phyloP scores from a whole-genome alignment of 805 yeast species.

The Pichia sporocuriosa region DNA sequence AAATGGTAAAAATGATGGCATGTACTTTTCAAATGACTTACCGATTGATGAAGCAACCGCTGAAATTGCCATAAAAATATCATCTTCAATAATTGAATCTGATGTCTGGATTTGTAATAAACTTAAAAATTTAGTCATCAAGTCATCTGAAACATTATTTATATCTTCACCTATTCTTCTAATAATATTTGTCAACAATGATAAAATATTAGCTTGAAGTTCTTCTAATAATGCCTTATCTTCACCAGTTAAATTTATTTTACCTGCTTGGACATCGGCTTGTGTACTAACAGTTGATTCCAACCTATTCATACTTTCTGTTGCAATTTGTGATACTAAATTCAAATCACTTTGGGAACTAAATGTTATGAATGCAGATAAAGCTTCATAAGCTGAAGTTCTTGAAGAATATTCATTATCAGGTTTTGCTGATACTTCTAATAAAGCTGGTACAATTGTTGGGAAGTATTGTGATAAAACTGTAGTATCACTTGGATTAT shows the following conservation, averaged over 20 bases:
- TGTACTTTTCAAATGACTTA: conserved; percentile 61
- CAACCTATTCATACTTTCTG: conserved; percentile 65
- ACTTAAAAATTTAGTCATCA: conserved; percentile 78
- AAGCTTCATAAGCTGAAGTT: conserved; percentile 95
- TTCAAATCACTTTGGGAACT: conserved; percentile 66
- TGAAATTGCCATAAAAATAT: conserved; percentile 84
- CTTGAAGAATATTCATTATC: conserved; percentile 86
- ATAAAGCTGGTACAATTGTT: conserved; percentile 59
- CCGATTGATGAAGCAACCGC: conserved; percentile 83
- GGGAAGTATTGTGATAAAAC: conserved; percentile 71
- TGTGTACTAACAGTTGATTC: conserved; percentile 62
- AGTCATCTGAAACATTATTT: conserved; percentile 61
- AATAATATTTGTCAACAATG: conserved; percentile 74
- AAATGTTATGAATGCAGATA: conserved; percentile 72
- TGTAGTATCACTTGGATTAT: conserved; percentile 51
- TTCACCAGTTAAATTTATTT: conserved; percentile 40
- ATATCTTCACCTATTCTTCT: conserved; percentile 72
- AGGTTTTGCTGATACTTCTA: conserved; percentile 58
- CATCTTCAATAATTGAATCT: conserved; percentile 79
- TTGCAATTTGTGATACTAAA: conserved; percentile 64
- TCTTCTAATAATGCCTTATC: conserved; percentile 78
- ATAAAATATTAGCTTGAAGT: conserved; percentile 73
- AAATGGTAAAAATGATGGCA: conserved; percentile 78
- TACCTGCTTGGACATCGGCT: conserved; percentile 31
- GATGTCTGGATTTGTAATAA: conserved; percentile 54